phyloP scores from a whole-genome alignment of 257 asterid species.

The Anisodus tanguticus region DNA sequence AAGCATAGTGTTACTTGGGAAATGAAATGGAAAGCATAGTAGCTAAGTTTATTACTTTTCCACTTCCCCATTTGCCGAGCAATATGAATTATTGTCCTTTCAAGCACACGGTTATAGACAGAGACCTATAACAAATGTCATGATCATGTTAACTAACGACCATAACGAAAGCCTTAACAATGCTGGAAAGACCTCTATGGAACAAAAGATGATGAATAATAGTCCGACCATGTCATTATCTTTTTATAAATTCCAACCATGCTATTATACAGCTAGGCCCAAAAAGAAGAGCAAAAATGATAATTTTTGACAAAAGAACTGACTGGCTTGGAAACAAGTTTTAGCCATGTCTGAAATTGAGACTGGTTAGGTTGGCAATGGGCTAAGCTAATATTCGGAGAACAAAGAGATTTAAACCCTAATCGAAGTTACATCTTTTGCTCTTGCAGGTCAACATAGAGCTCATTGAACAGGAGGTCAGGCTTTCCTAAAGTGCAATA shows the following conservation, averaged over 20 bases:
- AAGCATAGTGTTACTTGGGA: neutral
- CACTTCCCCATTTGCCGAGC: neutral
- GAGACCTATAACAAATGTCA: conserved; percentile 9
- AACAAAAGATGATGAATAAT: neutral
- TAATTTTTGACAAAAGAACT: neutral
- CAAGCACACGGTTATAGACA: conserved; percentile 16
- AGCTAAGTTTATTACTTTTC: neutral
- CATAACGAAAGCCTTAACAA: neutral
- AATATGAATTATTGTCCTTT: neutral
- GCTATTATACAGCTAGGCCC: neutral
- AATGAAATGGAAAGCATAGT: neutral
- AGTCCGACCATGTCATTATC: conserved; percentile 4
- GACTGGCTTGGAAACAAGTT: conserved; percentile 11
- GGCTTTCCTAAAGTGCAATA: conserved; percentile 11
- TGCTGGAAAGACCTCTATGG: neutral
- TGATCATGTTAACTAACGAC: conserved; percentile 10
- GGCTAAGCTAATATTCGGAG: neutral
- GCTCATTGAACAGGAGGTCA: conserved; percentile 15
- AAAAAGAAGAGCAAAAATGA: neutral
- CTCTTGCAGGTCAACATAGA: neutral
- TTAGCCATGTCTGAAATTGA: conserved; percentile 19
- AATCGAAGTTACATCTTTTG: neutral
- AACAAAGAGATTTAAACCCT: conserved; percentile 14
- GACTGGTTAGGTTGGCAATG: conserved; percentile 1
- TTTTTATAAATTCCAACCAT: neutral